Evolutionary conservation across 2,329 filamentous ascomycete species (phyloP).

Genomic region (Aspergillus sp.): DNA sequence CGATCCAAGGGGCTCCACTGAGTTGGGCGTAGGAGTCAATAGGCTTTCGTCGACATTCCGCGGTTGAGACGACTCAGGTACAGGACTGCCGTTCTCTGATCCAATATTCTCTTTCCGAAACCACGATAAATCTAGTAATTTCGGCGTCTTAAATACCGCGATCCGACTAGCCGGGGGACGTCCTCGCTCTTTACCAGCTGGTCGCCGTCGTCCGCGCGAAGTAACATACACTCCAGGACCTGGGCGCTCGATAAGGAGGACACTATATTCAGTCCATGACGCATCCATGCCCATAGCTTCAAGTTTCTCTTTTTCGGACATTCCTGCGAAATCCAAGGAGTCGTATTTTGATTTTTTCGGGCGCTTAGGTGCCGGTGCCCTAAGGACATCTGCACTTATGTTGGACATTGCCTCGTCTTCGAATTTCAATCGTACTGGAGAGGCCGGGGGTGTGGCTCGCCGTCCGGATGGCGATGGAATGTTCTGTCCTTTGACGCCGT

Average conservation of each 20-base stretch:
- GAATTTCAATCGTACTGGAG: constrained; percentile 16
- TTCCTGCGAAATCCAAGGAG: constrained; percentile 23
- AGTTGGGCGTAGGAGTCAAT: background rate
- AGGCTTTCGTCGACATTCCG: background rate
- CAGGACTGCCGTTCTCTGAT: background rate
- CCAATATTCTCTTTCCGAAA: constrained; percentile 25
- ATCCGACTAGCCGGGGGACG: constrained; percentile 41
- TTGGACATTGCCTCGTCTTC: constrained; percentile 12
- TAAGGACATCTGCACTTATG: background rate
- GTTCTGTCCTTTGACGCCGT: constrained; percentile 12
- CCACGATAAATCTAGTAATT: constrained; percentile 36
- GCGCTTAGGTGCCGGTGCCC: constrained; percentile 1
- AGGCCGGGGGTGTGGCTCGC: constrained; percentile 14
- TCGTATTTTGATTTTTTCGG: constrained; percentile 18
- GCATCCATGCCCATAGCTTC: constrained; percentile 42
- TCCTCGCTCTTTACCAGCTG: constrained; percentile 38
- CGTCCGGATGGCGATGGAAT: constrained; percentile 6
- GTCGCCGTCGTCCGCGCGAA: constrained; percentile 37
- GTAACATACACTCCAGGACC: constrained; percentile 44
- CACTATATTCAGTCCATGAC: constrained; percentile 42
- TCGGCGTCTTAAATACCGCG: constrained; percentile 40
- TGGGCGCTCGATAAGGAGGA: constrained; percentile 37
- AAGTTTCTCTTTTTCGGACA: constrained; percentile 40
- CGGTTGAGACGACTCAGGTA: background rate
- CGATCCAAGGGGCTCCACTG: background rate